Conservation (phyloP, 2,329 filamentous ascomycete genomes). For the Dryadomyces quercivorus region DNA sequence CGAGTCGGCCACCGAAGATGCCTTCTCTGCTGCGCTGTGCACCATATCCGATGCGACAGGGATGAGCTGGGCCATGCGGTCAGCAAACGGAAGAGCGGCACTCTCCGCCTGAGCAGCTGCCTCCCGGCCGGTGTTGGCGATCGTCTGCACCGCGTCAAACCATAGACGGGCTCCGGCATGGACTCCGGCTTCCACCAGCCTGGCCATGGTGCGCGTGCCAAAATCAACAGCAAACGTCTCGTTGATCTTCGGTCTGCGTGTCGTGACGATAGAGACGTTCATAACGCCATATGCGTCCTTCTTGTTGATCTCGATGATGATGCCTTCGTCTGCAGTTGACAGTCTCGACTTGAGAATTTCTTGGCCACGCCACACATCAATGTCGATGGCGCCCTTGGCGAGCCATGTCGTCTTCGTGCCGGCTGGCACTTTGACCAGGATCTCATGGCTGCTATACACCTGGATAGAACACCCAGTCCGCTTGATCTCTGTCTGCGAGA, state of each 20-base stretch:
- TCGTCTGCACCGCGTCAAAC: conserved; percentile 26
- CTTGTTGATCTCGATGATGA: conserved; percentile 37
- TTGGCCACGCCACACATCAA: conserved; percentile 39
- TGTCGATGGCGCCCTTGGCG: conserved; percentile 40
- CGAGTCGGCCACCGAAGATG: background rate
- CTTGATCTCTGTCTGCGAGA: conserved; percentile 16
- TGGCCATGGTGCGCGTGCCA: conserved; percentile 33
- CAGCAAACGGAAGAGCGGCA: background rate
- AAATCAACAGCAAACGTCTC: conserved; percentile 51
- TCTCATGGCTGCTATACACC: conserved; percentile 32
- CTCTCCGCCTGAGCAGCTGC: conserved; percentile 14
- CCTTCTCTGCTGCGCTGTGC: background rate
- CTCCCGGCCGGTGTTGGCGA: conserved; percentile 27
- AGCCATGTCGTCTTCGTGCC: conserved; percentile 41
- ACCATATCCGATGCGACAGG: background rate
- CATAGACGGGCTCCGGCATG: conserved; percentile 28
- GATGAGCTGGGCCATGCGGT: background rate
- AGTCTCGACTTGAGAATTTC: conserved; percentile 35
- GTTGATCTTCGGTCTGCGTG: conserved; percentile 45
- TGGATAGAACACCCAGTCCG: conserved; percentile 32
- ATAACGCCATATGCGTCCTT: conserved; percentile 46
- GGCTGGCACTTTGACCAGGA: conserved; percentile 40
- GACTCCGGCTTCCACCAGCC: conserved; percentile 31
- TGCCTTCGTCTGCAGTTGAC: conserved; percentile 34
- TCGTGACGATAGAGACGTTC: conserved; percentile 45